These are phyloP conservation scores for Saccharomycopsis synnaedendra DNA, from an alignment of 805 yeast genomes.

Conservation along the genomic window DNA sequence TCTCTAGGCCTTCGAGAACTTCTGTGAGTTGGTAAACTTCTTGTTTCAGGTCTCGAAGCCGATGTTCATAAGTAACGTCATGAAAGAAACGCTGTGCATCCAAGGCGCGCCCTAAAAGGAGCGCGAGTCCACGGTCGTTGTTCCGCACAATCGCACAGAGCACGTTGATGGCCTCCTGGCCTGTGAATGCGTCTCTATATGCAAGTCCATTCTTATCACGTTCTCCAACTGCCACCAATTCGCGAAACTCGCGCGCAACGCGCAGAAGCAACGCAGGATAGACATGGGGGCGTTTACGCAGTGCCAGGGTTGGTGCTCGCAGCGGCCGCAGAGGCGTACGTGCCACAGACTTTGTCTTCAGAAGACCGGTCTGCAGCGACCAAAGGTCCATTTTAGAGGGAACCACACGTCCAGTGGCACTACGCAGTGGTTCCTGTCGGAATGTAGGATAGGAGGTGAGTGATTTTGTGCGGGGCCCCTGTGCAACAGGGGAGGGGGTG, in stretches of 20 bases:
- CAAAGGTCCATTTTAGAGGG: not conserved
- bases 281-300: conserved; percentile 39
- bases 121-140: conserved; percentile 82
- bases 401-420: not conserved
- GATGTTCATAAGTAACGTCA: conserved; percentile 90
- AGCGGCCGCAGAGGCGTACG: too few species aligned
- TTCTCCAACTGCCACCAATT: conserved; percentile 57
- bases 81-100: conserved; percentile 93
- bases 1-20: conserved; percentile 33
- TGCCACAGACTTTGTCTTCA: too few species aligned
- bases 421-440: too few species aligned
- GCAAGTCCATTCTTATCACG: conserved; percentile 82
- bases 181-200: conserved; percentile 88
- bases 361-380: too few species aligned
- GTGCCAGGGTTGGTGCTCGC: too few species aligned
- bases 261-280: conserved; percentile 84
- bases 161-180: conserved; percentile 88
- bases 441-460: too few species aligned
- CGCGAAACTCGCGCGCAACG: conserved; percentile 72
- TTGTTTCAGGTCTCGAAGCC: conserved; percentile 74
- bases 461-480: too few species aligned
- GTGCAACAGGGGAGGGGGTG: too few species aligned
- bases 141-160: conserved; percentile 79
- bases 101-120: conserved; percentile 78
- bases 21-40: conserved; percentile 83